These are phyloP conservation scores for Exserohilum rostratum DNA, from an alignment of 2,329 filamentous ascomycete species.

Conservation along the genomic window DNA sequence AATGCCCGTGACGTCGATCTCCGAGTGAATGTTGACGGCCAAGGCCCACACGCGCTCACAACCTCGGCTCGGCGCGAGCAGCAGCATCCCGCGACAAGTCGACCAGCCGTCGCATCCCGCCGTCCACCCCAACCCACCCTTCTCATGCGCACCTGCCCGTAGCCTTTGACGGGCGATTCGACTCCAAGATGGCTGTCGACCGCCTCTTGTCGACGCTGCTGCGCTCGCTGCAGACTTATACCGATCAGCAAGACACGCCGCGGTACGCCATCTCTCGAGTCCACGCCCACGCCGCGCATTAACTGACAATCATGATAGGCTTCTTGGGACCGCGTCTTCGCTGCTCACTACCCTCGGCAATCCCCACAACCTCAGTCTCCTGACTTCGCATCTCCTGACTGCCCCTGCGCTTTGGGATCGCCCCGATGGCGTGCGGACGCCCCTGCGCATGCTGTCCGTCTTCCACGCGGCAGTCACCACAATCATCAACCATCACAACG, in stretches of 20 bases:
- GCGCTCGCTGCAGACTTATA: constrained; percentile 65
- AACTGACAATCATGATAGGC: constrained; percentile 35
- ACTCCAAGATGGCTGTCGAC: constrained; percentile 66
- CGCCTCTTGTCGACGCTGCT: constrained; percentile 70
- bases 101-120: constrained; percentile 12
- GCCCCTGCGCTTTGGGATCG: constrained; percentile 73
- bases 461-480: constrained; percentile 71
- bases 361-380: constrained; percentile 73
- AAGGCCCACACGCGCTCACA: constrained; percentile 19
- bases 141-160: constrained; percentile 5
- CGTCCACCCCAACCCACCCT: neutral
- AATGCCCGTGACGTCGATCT: constrained; percentile 20
- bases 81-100: constrained; percentile 21
- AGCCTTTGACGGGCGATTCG: constrained; percentile 8
- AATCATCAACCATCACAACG: constrained; percentile 56
- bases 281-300: constrained; percentile 20
- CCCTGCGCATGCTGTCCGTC: constrained; percentile 70
- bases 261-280: constrained; percentile 52
- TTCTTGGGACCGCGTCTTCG: constrained; percentile 69
- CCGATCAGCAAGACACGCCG: constrained; percentile 64
- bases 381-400: constrained; percentile 73
- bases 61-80: constrained; percentile 38
- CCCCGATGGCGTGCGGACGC: constrained; percentile 67
- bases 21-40: constrained; percentile 20
- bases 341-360: constrained; percentile 74